Base-by-base conservation (phyloP, 169 alveolate genomes). In the Cryptosporidium muris region DNA sequence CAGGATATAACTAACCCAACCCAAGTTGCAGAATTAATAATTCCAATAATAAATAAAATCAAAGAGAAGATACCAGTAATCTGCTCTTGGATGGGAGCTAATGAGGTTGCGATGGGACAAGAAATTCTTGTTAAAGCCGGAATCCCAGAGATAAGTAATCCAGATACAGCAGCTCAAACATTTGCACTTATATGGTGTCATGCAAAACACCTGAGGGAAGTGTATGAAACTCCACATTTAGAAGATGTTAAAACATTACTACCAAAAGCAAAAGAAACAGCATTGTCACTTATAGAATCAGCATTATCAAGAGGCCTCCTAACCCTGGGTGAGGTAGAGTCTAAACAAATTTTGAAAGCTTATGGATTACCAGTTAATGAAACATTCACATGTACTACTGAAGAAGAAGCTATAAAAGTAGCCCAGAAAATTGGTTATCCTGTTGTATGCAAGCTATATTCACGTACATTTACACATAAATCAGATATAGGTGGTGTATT, bases 11-110 rank as follows among this genome's bases (percentile, higher is more conserved):
- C 93, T 38, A 89, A 88, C 34, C 74, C 90, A n/a, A 82, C 82
- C 40, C 89, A 80, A 42, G 80, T 89, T 37, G 92, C 92, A 1
- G 81, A 64, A 65, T 64, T 81, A 4, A 53, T 82, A 9, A 49
- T 60, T 80, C 88, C 48, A 68, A 81, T 51, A 74, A 74, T 67
- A 85, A 64, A 80, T 54, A 81, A 40, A 81, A 81, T 81, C 81
- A 65, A 66, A 81, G 64, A 49, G 8, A 49, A 49, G 8, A 49
- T 49, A 9, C 80, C 66, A 58, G 58, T 85, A 34, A 68, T 38
- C 38, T 80, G 90, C 12, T 48, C 80, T 14, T 91, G 91, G 88
- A 85, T 92, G 66, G 95, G 95, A 36, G 94, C 94, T 8, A 65
- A 74, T 37, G 92, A 89, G 25, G 91, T 92, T 16, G 91, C 82